Percentiles rank a stretch among this genome's conserved stretches.
These are phyloP conservation scores for Edaphochlamys debaryana DNA, from an alignment of 139 green algal genomes.

Conservation along the genomic window DNA sequence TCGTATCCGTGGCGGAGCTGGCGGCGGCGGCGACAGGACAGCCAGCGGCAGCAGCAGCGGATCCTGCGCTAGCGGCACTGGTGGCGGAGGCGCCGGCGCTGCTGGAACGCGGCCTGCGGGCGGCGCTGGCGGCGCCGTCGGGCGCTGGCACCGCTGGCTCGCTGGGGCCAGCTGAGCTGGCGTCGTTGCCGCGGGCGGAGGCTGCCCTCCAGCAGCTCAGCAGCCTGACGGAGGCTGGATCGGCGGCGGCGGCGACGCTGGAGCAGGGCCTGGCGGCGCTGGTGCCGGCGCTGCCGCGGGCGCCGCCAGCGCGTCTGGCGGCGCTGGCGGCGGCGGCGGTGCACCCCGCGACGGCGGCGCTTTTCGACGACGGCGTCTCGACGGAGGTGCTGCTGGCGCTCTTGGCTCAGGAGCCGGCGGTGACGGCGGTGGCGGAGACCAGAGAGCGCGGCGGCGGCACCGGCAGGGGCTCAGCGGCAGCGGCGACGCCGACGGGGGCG, in stretches of 20 bases:
- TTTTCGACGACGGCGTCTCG: not conserved
- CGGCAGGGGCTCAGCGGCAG: not conserved
- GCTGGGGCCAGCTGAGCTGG: not conserved
- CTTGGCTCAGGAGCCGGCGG: not conserved
- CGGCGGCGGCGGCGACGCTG: not conserved
- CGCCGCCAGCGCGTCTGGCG: not conserved
- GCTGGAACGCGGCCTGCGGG: not conserved
- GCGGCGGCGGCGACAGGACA: not conserved
- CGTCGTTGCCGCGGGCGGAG: slow-evolving; percentile 8
- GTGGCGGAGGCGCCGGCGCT: too few species aligned
- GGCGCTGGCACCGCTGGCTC: not conserved
- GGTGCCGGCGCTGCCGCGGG: not conserved
- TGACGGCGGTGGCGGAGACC: too few species aligned
- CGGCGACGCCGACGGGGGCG: not conserved
- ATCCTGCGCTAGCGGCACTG: not conserved
- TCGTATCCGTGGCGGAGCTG: not conserved
- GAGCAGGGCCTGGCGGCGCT: not conserved
- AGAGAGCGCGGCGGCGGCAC: not conserved
- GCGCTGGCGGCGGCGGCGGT: slow-evolving; percentile 4
- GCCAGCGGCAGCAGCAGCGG: not conserved
- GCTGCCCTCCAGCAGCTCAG: not conserved
- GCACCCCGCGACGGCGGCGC: not conserved
- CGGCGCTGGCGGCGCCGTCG: not conserved
- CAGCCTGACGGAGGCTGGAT: not conserved
- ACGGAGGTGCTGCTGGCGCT: not conserved